Base-by-base conservation (phyloP, 164 flowering plant genomes). In the Annona squamosa region DNA sequence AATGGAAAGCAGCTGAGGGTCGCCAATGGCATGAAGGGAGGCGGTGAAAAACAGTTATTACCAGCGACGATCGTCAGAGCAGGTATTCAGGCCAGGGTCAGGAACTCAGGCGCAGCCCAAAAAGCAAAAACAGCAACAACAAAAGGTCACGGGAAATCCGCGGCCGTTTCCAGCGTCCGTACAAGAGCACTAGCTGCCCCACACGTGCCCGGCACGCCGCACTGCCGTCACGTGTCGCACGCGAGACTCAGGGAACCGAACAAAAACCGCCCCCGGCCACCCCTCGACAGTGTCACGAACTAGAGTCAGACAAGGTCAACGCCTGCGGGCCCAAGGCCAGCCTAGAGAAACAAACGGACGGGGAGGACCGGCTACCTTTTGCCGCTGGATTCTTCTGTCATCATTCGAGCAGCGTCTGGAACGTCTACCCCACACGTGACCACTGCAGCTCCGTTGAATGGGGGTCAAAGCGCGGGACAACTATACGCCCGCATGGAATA, bases 151-250 rank as follows among this genome's bases (percentile, higher is more conserved):
- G 65, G 41, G 65, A 63, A 16, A 63, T 19, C 65, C 18, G 65
- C 65, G 19, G 16, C 18, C 18, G 65, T 4, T 63, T 63, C 18
- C 6, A 63, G 65, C 16, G 5, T 26, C 16, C 65, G 65, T 63
- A 63, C 65, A 16, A 63, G 16, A 63, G 13, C 26, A 19, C 19
- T 16, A n/a, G 37, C 65, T 63, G 65, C 18, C 5, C 65, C 41
- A 19, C 65, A n/a, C 65, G 65, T 63, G 65, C 65, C 65, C 5
- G 19, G 16, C 65, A 63, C 65, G 65, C n/a, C 65, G 65, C 18
- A 26, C 65, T 9, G 16, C 19, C 18, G 37, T 63, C 65, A 63
- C 18, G 65, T 19, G 41, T 63, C 41, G 65, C 65, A 63, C 65
- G 65, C 17, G 65, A 19, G 65, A 63, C 65, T 63, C 17, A 7